Base-by-base conservation (phyloP, 192 early-diverging fungal genomes). In the Coemansia sp. region DNA sequence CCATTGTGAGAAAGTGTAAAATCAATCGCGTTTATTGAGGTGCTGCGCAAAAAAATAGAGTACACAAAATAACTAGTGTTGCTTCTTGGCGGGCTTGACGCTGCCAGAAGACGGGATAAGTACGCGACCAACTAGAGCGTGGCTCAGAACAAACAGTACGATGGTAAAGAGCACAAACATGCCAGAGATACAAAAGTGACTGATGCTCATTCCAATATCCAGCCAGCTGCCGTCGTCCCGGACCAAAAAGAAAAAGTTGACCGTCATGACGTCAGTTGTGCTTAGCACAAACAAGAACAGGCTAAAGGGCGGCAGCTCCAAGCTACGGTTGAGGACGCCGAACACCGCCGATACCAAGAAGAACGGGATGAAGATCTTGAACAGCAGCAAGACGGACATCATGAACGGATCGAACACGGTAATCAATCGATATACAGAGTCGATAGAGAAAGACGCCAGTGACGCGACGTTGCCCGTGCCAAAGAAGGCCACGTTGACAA, bases 241-340 rank as follows among this genome's bases (percentile, higher is more conserved):
- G 40, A 98, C 97, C 51, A 97, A 86, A 69, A 93, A 98, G 74
- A 98, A 98, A 74, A 98, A 98, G 86, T 96, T 96, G 65, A 98
- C 86, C 1, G 97, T 96, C 90, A 94, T 94, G 0, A 98, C 86
- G 77, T 98, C 97, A 0, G 93, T 95, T 12, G 94, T 96, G 40
- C 89, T 87, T 12, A 97, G 78, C 8, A 96, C 94, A 59, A 95
- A 72, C 65, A 96, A 82, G 78, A 96, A 97, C 68, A 98, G 72
- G 38, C 90, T 90, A 77, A 97, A 95, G 10, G 95, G 86, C 16
- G 95, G 93, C 31, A 98, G 81, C 70, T 91, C 88, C 38, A 97
- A 77, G 49, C 88, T 89, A 63, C 89, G 86, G 43, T 83, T 91
- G 34, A 97, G 82, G 20, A 98, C 87, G 51, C 90, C 90, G 76